Evolutionary conservation across 257 asterid species (phyloP).

Genomic region (Capsicum chinense): DNA sequence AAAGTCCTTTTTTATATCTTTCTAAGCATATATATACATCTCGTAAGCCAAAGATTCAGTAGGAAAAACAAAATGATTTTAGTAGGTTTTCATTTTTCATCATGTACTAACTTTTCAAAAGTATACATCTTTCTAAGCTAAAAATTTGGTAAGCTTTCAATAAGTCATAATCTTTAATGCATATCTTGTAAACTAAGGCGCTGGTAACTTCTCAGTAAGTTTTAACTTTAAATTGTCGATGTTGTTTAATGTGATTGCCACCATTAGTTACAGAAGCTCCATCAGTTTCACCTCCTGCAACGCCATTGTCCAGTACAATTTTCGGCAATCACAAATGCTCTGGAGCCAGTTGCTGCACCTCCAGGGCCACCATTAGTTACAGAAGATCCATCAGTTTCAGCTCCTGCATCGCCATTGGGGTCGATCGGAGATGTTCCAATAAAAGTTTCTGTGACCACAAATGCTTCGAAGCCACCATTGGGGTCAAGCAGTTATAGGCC

Average conservation of each 20-base stretch:
- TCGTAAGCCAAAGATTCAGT: not conserved
- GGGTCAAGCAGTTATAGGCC: not conserved
- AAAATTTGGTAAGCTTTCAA: no score
- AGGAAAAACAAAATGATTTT: no score
- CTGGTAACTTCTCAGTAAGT: not conserved
- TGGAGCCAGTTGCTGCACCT: no score
- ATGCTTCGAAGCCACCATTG: not conserved
- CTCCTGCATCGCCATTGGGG: not conserved
- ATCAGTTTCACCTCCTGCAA: not conserved
- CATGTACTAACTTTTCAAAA: not conserved
- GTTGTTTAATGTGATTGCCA: no score
- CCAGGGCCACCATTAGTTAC: not conserved
- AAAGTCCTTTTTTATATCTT: not conserved
- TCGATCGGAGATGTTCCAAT: not conserved
- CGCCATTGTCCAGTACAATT: not conserved
- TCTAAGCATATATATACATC: not conserved
- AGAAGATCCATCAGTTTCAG: not conserved
- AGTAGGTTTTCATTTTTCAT: not conserved
- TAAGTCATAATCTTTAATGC: no score
- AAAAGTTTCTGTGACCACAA: not conserved
- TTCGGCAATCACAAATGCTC: not conserved
- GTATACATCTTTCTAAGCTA: no score
- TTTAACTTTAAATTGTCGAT: not conserved
- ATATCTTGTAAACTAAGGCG: no score
- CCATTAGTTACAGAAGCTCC: not conserved